Conservation (phyloP, 192 early-diverging fungal genomes). For the Thamnidium elegans region DNA sequence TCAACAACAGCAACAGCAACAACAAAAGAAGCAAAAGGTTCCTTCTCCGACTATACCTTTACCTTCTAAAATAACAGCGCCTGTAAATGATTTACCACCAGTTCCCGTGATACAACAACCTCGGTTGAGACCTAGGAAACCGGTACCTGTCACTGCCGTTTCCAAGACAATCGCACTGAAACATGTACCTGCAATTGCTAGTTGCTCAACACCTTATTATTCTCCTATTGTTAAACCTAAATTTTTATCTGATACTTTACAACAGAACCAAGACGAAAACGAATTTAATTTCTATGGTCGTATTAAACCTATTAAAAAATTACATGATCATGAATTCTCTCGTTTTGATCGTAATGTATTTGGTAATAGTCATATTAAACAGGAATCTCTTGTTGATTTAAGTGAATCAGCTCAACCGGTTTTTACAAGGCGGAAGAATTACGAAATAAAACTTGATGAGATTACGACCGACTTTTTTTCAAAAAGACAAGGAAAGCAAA, state of each 20-base stretch:
- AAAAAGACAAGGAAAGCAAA: too few relatives aligned
- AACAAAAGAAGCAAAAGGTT: too few relatives aligned
- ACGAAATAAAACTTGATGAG: too few relatives aligned
- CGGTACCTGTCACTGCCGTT: too few relatives aligned
- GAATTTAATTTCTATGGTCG: not conserved
- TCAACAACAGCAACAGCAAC: too few relatives aligned
- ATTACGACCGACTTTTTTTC: not conserved
- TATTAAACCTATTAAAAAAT: not conserved
- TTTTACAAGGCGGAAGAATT: too few relatives aligned
- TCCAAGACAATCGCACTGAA: too few relatives aligned
- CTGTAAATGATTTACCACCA: too few relatives aligned
- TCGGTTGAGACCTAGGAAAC: too few relatives aligned
- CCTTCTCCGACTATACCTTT: too few relatives aligned
- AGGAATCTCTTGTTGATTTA: not conserved
- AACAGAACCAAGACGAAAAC: not conserved
- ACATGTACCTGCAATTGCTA: not conserved
- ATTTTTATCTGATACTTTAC: not conserved
- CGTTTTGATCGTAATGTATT: not conserved
- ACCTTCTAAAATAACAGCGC: too few relatives aligned
- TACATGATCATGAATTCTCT: not conserved
- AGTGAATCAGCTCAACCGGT: not conserved
- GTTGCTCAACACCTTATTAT: not conserved
- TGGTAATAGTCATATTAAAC: not conserved
- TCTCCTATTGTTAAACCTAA: conserved; percentile 1
- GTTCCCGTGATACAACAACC: too few relatives aligned